A percentile compares a stretch with the other conserved stretches of the same genome.
Conservation (phyloP, 495 filamentous ascomycete species). For the Penicillium atrosanguineum region DNA sequence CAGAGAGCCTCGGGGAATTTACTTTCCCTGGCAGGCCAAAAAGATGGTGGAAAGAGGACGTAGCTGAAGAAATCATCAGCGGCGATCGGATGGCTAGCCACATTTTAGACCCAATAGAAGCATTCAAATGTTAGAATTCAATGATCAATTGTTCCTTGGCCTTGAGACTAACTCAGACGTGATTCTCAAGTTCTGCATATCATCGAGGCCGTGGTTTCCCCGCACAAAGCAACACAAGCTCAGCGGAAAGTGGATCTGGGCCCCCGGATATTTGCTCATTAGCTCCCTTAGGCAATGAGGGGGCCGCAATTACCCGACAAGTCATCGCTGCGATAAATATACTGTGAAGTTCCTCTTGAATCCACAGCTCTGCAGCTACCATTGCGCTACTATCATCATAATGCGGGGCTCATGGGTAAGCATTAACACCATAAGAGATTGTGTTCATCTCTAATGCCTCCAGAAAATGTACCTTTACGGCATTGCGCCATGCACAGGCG, state of each 20-base stretch:
- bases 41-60: neutral
- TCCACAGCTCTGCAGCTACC: neutral
- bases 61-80: neutral
- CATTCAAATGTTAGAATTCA: too few species aligned
- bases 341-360: too few species aligned
- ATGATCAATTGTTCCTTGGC: too few species aligned
- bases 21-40: constrained; percentile 8
- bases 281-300: neutral
- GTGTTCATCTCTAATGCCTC: neutral
- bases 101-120: too few species aligned
- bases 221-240: neutral
- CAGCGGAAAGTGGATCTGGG: neutral
- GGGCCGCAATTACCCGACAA: neutral
- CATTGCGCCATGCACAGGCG: constrained; percentile 30
- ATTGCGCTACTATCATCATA: neutral
- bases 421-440: neutral
- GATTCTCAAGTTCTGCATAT: neutral
- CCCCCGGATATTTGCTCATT: constrained; percentile 9
- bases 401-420: constrained; percentile 13
- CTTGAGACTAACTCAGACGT: too few species aligned
- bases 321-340: too few species aligned
- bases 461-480: constrained; percentile 31
- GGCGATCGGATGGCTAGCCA: neutral
- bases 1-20: neutral
- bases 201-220: neutral